These are phyloP conservation scores for Alternaria solani DNA, from an alignment of 2,329 filamentous ascomycete species.

Conservation along the genomic window DNA sequence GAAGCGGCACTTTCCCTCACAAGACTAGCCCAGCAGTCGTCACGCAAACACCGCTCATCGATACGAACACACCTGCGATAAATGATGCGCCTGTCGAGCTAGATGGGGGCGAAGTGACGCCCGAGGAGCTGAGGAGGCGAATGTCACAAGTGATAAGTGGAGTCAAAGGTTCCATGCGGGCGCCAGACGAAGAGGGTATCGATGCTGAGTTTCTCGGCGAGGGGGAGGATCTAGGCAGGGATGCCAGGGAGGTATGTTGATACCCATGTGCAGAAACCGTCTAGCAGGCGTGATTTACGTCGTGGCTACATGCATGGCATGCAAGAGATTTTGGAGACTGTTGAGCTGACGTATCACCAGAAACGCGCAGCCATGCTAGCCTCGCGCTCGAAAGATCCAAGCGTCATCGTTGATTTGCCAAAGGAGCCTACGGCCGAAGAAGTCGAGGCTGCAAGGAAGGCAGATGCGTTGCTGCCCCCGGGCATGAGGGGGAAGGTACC, in stretches of 20 bases:
- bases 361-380: constrained; percentile 51
- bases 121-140: constrained; percentile 35
- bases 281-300: not conserved
- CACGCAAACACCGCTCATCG: constrained; percentile 46
- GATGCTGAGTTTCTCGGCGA: constrained; percentile 42
- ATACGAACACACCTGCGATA: constrained; percentile 51
- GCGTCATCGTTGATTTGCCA: constrained; percentile 57
- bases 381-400: constrained; percentile 51
- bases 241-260: constrained; percentile 37
- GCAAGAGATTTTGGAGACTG: not conserved
- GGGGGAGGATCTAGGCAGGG: constrained; percentile 25
- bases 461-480: constrained; percentile 14
- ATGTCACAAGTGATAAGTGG: constrained; percentile 16
- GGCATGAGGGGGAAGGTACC: constrained; percentile 1
- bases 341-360: constrained; percentile 29
- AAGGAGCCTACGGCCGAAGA: constrained; percentile 55
- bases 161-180: constrained; percentile 14
- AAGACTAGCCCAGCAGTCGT: constrained; percentile 34
- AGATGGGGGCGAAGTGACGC: constrained; percentile 44
- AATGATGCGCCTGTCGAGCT: constrained; percentile 56
- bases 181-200: constrained; percentile 39
- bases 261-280: not conserved
- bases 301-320: not conserved
- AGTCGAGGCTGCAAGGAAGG: constrained; percentile 48
- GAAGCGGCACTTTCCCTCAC: constrained; percentile 34